Conservation (phyloP, 192 early-diverging fungal genomes). For the Helicostylum pulchrum region DNA sequence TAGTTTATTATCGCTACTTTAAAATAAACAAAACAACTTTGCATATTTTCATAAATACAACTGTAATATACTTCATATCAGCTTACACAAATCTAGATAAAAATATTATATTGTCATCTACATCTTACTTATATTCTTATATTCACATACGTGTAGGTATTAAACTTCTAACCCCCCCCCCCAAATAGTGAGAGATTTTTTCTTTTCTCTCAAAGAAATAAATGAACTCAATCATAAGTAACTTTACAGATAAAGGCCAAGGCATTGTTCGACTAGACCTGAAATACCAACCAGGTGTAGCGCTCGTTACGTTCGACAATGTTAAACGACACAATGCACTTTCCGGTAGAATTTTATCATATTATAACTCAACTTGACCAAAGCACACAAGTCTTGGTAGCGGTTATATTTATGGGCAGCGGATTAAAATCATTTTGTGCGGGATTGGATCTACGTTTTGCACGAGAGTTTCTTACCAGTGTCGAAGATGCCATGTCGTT, state of each 20-base stretch:
- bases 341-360: slow-evolving; percentile 56
- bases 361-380: slow-evolving; percentile 47
- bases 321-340: slow-evolving; percentile 51
- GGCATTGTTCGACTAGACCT: slow-evolving; percentile 41
- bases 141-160: too few relatives aligned
- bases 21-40: too few relatives aligned
- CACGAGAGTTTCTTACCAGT: slow-evolving; percentile 43
- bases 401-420: slow-evolving; percentile 41
- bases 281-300: slow-evolving; percentile 40
- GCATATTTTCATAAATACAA: too few relatives aligned
- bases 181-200: too few relatives aligned
- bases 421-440: slow-evolving; percentile 45
- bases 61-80: too few relatives aligned
- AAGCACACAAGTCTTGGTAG: slow-evolving; percentile 29
- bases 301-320: slow-evolving; percentile 42
- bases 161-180: too few relatives aligned
- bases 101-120: too few relatives aligned
- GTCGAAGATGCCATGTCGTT: slow-evolving; percentile 41
- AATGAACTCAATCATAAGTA: background rate
- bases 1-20: too few relatives aligned
- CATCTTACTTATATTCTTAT: too few relatives aligned
- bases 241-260: slow-evolving; percentile 22
- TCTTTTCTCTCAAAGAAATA: background rate
- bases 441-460: slow-evolving; percentile 53
- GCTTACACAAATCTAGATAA: too few relatives aligned